Evolutionary conservation across 306 rosid species (phyloP), one percentile per base, ranked within the genome.

Genomic region (Vigna unguiculata): DNA sequence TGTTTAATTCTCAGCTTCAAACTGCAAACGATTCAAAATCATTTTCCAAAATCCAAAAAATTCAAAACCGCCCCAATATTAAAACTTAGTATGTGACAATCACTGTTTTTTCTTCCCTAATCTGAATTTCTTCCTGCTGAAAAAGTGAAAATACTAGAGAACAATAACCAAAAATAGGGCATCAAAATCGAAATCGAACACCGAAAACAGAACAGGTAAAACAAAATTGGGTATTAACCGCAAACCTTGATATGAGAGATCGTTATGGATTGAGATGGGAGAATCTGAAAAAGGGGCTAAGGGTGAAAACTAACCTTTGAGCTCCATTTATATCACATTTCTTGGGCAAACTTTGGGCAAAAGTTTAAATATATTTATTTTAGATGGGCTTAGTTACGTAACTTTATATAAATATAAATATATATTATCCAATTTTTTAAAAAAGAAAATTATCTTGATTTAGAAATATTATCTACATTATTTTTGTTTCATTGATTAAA

Each of bases 1-100:
- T 86, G 43, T 38, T 83, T 64, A 15, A 2, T 47, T 36, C 71
- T 77, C 34, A 55, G 63, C 38, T 71, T 60, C 84, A 85, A 85
- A 46, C 83, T 67, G 77, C 80, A 58, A 43, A 30, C 17, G 25
- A 69, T 60, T 70, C 28, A 63, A 65, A 2, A 28, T 62, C 69
- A 20, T 62, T 69, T 9, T 30, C 24, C 14, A 15, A 13, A 49
- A 25, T 16, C 22, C 19, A 6, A 38, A 9, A 25, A 13, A 1
- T 40, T 21, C 10, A 65, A 65, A 65, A 14, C 30, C 81, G 14
- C 14, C 2, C 4, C 6, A 32, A 54, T 45, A 25, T 53, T 17
- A 9, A 57, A 65, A 15, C 51, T 53, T 62, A 40, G 20, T 77
- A 72, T 0, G 46, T 62, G 10, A 68, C 9, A 17, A 46, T 13